These are phyloP conservation scores for Cenchrus fungigraminus DNA, from an alignment of 176 grass and related monocot genomes.

Conservation along the genomic window DNA sequence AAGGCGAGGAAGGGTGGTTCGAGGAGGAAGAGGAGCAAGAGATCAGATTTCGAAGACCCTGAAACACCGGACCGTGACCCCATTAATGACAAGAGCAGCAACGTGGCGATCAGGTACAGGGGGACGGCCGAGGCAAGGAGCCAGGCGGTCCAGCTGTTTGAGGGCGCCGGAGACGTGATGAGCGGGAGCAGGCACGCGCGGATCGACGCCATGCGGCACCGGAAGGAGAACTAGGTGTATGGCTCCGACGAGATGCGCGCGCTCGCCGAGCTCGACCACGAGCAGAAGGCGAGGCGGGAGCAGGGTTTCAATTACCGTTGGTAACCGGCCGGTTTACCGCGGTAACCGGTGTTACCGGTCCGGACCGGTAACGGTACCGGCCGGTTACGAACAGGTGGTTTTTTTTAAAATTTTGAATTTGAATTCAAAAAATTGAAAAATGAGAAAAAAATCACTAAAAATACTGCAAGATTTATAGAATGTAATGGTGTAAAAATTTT, in stretches of 20 bases:
- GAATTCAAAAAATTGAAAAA: too few relatives aligned
- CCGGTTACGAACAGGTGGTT: too few relatives aligned
- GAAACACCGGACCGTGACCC: neutral
- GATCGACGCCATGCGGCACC: constrained; percentile 47
- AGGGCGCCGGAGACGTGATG: too few relatives aligned
- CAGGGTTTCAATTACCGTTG: too few relatives aligned
- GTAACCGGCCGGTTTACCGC: too few relatives aligned
- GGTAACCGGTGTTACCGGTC: too few relatives aligned
- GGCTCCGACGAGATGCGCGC: constrained; percentile 65
- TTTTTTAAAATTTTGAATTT: too few relatives aligned
- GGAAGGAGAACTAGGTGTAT: constrained; percentile 74
- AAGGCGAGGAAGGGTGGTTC: neutral
- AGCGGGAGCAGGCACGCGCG: too few relatives aligned
- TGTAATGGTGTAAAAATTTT: too few relatives aligned
- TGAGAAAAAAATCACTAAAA: too few relatives aligned
- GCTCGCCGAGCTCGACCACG: constrained; percentile 63
- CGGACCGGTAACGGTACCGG: too few relatives aligned
- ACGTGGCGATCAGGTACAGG: neutral
- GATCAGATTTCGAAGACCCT: constrained; percentile 11
- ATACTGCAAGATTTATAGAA: too few relatives aligned
- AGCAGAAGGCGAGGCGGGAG: constrained; percentile 46
- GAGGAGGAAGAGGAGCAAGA: constrained; percentile 1
- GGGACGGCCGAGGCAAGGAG: constrained; percentile 47
- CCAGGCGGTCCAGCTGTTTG: neutral
- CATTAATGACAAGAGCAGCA: neutral